Base-by-base conservation (phyloP, 1,284 basidiomycete genomes). In the Cutaneotrichosporon daszewskae region DNA sequence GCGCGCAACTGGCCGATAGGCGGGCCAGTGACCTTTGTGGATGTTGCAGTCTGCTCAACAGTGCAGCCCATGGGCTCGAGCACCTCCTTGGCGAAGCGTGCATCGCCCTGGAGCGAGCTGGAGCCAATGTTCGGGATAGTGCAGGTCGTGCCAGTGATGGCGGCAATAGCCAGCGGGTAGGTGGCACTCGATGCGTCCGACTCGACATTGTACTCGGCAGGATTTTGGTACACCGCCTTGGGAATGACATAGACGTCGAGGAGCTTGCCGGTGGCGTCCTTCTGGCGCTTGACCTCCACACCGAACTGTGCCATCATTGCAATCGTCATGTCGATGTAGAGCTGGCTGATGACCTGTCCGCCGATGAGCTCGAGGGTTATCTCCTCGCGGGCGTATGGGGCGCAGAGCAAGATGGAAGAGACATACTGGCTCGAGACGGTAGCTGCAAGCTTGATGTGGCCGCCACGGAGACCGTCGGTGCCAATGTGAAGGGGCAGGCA, bases 281-380 rank as follows among this genome's bases (percentile, higher is more conserved):
- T 66, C 47, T 86, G 77, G 37, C 91, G 81, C 35, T 75, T 72
- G 39, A 94, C 91, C 8, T 77, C 63, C 55, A 97, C 76, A 17
- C 91, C 94, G 66, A 98, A 98, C n/a, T 84, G 80, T 47, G 77
- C 76, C 95, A 98, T 98, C 85, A 98, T 95, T 8, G 90, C 83
- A 55, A 96, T 85, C 5, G 95, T 98, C 92, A 98, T 96, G 74
- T 99, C 92, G 71, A 99, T 98, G 76, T 98, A 98, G 3, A 91
- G 91, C 73, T 97, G 94, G 16, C 90, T 95, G 70, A 98, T 96
- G 65, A 98, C 95, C 60, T 86, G 81, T 4, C 87, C 90, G 19
- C 91, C 91, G 0, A 82, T 85, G 48, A 99, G 81, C 72, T 95
- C 87, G 47, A 98, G 82, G 5, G 82, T 83, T 53, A 96, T 80